A percentile compares a stretch with the other conserved stretches of the same genome.
Conservation (phyloP, 139 green algal species). For the Micromonas commoda region DNA sequence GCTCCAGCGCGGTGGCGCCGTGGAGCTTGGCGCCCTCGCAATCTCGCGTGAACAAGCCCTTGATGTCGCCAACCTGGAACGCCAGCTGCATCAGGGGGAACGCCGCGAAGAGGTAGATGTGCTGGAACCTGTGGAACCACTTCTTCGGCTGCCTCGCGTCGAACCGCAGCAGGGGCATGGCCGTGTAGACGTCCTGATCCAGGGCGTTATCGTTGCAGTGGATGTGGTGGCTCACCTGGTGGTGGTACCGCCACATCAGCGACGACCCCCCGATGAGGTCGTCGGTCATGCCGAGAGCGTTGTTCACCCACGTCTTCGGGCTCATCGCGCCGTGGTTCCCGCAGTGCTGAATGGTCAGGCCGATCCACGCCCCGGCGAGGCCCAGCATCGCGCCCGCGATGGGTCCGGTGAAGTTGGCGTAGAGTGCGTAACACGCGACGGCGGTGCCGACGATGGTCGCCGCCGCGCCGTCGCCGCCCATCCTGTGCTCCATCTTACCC, state of each 20-base stretch:
- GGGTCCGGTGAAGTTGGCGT: constrained; percentile 36
- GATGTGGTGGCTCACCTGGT: constrained; percentile 81
- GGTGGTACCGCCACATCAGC: constrained; percentile 79
- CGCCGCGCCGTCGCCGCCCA: constrained; percentile 58
- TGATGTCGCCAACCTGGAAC: constrained; percentile 56
- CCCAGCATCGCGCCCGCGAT: constrained; percentile 47
- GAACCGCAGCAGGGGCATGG: constrained; percentile 70
- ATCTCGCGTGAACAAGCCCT: constrained; percentile 21
- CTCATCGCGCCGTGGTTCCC: constrained; percentile 87
- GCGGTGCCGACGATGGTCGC: constrained; percentile 54
- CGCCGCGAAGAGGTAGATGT: constrained; percentile 75
- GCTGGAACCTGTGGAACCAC: constrained; percentile 73
- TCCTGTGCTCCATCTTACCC: constrained; percentile 47
- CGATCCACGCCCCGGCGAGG: constrained; percentile 69
- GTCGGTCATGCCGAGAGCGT: constrained; percentile 53
- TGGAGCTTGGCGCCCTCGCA: constrained; percentile 56
- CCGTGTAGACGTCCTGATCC: constrained; percentile 71
- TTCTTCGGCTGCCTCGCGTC: constrained; percentile 55
- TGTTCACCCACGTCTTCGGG: constrained; percentile 62
- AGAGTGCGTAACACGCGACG: constrained; percentile 48
- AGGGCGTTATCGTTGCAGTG: constrained; percentile 81
- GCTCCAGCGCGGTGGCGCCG: constrained; percentile 57
- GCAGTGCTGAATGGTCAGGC: constrained; percentile 73
- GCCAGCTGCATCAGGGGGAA: constrained; percentile 71
- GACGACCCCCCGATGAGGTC: constrained; percentile 71